These are phyloP conservation scores for Coniochaeta prunicola DNA, from an alignment of 2,329 filamentous ascomycete species.

Conservation along the genomic window DNA sequence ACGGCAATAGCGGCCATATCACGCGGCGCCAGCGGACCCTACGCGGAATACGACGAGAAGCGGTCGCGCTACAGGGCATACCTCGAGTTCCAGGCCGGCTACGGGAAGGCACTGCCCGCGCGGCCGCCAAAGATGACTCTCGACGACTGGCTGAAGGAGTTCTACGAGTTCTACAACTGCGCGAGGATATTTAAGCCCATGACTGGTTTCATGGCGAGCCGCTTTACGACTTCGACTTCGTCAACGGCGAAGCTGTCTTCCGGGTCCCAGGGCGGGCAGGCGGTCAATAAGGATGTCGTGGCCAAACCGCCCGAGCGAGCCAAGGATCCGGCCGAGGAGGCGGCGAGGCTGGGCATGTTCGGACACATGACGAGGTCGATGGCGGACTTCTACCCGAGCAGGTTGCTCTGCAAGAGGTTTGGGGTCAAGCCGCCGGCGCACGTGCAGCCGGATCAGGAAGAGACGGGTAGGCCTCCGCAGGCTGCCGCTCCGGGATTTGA, in stretches of 20 bases:
- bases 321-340: slow-evolving; percentile 74
- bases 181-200: slow-evolving; percentile 80
- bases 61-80: slow-evolving; percentile 74
- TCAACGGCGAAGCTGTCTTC: slow-evolving; percentile 26
- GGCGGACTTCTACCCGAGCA: slow-evolving; percentile 68
- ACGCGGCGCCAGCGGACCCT: slow-evolving; percentile 63
- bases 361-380: slow-evolving; percentile 74
- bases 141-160: slow-evolving; percentile 74
- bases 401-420: slow-evolving; percentile 90
- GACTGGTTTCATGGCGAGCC: slow-evolving; percentile 84
- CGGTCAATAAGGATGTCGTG: slow-evolving; percentile 26
- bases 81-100: slow-evolving; percentile 67
- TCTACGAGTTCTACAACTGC: slow-evolving; percentile 64
- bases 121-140: slow-evolving; percentile 37
- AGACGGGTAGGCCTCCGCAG: slow-evolving; percentile 10
- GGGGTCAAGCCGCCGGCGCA: slow-evolving; percentile 73
- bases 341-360: slow-evolving; percentile 88
- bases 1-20: slow-evolving; percentile 62
- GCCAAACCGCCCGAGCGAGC: slow-evolving; percentile 45
- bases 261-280: slow-evolving; percentile 9
- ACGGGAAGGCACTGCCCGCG: slow-evolving; percentile 46
- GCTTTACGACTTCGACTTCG: slow-evolving; percentile 75
- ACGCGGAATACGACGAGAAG: slow-evolving; percentile 75
- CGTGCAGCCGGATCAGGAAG: slow-evolving; percentile 47
- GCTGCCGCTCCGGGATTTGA: slow-evolving; percentile 13